Percentiles rank a stretch among this genome's conserved stretches.
phyloP scores from a whole-genome alignment of 306 rosid species.

The Trifolium pratense region DNA sequence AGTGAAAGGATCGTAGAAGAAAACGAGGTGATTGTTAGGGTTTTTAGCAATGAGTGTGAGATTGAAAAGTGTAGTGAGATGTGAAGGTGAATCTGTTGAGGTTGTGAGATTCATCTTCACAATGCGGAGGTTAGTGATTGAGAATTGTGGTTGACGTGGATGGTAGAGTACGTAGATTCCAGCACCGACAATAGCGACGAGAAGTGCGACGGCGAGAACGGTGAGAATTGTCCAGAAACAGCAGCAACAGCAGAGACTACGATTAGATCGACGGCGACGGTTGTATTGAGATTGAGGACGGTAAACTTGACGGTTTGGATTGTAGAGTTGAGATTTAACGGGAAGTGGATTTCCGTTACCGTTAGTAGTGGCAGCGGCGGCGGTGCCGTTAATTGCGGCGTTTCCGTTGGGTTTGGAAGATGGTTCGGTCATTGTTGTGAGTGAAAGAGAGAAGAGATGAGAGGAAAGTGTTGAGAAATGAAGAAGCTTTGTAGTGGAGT shows the following conservation, averaged over 20 bases:
- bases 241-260: conserved; percentile 85
- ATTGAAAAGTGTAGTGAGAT: conserved; percentile 68
- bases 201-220: conserved; percentile 57
- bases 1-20: conserved; percentile 69
- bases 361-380: conserved; percentile 34
- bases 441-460: background rate
- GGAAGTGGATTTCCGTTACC: conserved; percentile 51
- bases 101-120: conserved; percentile 76
- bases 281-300: conserved; percentile 68
- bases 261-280: conserved; percentile 66
- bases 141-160: conserved; percentile 89
- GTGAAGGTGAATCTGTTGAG: conserved; percentile 70
- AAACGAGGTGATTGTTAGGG: conserved; percentile 80
- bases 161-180: conserved; percentile 83
- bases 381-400: conserved; percentile 35
- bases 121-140: conserved; percentile 82
- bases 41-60: conserved; percentile 77
- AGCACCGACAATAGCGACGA: conserved; percentile 75
- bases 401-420: conserved; percentile 60
- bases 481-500: conserved; percentile 46
- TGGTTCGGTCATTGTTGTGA: conserved; percentile 70
- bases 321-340: conserved; percentile 55
- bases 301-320: conserved; percentile 66
- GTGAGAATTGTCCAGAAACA: conserved; percentile 87
- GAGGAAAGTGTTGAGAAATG: conserved; percentile 24